These are phyloP conservation scores for Gynochthodes officinalis DNA, from an alignment of 257 asterid species.

Conservation along the genomic window DNA sequence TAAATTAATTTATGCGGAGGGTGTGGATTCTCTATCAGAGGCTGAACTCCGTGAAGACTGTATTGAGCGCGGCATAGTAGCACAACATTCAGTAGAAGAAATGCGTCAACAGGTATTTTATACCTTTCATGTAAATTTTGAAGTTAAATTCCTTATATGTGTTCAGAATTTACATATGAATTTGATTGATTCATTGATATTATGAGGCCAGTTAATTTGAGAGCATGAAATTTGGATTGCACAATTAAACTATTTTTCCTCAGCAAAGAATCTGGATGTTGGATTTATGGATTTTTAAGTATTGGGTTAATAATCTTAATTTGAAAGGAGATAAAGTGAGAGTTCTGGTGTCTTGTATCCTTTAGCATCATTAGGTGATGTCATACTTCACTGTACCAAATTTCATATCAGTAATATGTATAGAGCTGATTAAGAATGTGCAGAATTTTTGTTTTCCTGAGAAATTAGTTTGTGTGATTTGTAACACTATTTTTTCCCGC, in stretches of 20 bases:
- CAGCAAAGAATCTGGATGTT: neutral
- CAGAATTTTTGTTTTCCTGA: neutral
- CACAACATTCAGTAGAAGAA: constrained; percentile 74
- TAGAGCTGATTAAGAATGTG: neutral
- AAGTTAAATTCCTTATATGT: neutral
- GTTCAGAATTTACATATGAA: neutral
- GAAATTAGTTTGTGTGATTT: neutral
- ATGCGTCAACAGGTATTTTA: constrained; percentile 81
- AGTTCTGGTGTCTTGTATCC: neutral
- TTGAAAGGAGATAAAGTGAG: neutral
- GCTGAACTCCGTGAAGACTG: constrained; percentile 95
- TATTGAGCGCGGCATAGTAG: constrained; percentile 90
- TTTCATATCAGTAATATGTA: neutral
- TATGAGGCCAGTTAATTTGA: neutral
- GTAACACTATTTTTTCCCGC: neutral
- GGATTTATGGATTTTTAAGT: neutral
- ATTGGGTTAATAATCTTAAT: neutral
- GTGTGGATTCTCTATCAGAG: constrained; percentile 85
- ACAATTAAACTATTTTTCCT: neutral
- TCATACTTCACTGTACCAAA: neutral
- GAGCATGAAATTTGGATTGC: neutral
- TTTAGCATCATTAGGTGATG: neutral
- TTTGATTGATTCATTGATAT: neutral
- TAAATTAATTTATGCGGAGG: constrained; percentile 81
- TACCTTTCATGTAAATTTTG: neutral